Percentiles rank a stretch among this genome's conserved stretches.
Conservation (phyloP, 2,329 filamentous ascomycete genomes). For the Monosporascus sp. region DNA sequence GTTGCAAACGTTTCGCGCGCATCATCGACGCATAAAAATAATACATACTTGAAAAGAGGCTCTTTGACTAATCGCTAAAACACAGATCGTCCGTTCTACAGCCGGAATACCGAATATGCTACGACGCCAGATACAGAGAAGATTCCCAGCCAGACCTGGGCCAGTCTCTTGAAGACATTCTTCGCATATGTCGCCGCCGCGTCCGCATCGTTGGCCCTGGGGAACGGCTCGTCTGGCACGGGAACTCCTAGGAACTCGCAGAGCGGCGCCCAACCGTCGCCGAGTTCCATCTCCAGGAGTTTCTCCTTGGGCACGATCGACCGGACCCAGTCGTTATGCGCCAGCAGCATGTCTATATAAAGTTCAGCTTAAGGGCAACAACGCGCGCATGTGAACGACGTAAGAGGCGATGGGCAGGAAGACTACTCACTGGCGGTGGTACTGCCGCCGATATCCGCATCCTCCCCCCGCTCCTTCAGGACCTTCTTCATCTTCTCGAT, state of each 20-base stretch:
- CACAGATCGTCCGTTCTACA: background rate
- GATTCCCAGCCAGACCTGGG: background rate
- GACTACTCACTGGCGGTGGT: no score
- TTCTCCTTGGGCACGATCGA: slow-evolving; percentile 17
- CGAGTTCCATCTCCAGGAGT: slow-evolving; percentile 22
- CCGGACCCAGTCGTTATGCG: slow-evolving; percentile 3
- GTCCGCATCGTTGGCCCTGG: slow-evolving; percentile 2
- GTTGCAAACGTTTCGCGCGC: no score
- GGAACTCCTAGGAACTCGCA: slow-evolving; percentile 20
- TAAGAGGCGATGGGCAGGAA: background rate
- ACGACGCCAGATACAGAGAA: background rate
- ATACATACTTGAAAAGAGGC: no score
- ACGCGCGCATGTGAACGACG: no score
- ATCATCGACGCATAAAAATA: no score
- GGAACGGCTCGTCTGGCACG: slow-evolving; percentile 18
- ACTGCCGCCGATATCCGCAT: no score
- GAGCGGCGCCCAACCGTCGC: slow-evolving; percentile 23
- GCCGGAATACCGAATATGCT: background rate
- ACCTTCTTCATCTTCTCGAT: background rate
- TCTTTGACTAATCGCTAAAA: background rate
- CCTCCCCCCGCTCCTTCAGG: background rate
- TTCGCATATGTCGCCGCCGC: background rate
- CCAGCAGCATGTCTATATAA: background rate
- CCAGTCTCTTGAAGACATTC: background rate
- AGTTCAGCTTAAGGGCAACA: background rate